Evolutionary conservation across 2,329 filamentous ascomycete species (phyloP).

Genomic region (Blastomyces emzantsi): DNA sequence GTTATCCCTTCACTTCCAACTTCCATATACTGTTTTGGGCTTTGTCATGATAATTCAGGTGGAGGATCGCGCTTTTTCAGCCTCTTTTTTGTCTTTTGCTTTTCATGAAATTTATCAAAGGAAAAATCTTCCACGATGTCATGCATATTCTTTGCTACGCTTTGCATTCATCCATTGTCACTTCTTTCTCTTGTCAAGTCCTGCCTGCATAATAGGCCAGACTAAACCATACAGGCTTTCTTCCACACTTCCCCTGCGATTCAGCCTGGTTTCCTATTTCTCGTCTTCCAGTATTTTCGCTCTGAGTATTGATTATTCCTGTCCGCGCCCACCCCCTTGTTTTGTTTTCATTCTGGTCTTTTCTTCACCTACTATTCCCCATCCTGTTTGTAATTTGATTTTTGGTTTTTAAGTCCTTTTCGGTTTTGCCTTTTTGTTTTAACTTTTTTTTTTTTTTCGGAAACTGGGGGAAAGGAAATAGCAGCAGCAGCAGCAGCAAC

Average conservation of each 20-base stretch:
- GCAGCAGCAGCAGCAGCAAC: no score
- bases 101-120: not conserved
- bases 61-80: not conserved
- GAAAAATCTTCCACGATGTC: not conserved
- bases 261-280: no score
- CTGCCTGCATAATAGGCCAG: no score
- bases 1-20: conserved; percentile 3
- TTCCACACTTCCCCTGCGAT: no score
- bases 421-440: conserved; percentile 9
- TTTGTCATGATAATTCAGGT: conserved; percentile 2
- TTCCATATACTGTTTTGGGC: not conserved
- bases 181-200: no score
- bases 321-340: not conserved
- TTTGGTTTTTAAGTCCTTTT: not conserved
- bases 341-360: not conserved
- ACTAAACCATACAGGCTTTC: no score
- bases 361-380: not conserved
- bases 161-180: not conserved
- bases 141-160: not conserved
- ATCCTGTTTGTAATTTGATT: not conserved
- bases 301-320: no score
- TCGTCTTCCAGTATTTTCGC: no score
- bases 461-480: not conserved
- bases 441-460: not conserved
- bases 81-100: not conserved